Percentiles rank a stretch among this genome's conserved stretches.
Evolutionary conservation across 1,139 yeast species (phyloP).

Genomic region (Taphrina communis): DNA sequence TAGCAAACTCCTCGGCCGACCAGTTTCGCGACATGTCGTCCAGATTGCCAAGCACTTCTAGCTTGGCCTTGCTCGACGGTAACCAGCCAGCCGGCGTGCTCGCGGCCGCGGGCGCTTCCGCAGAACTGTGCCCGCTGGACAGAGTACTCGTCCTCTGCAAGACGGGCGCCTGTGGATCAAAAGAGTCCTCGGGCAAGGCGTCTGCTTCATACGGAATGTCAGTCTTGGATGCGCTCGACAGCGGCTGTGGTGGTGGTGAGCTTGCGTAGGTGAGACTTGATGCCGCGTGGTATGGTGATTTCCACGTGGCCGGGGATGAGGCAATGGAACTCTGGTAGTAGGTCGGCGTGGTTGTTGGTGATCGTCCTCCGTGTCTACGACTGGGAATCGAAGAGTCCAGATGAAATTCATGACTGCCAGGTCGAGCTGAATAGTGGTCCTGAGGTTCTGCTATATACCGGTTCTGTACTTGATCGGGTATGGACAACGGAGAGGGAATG

Average conservation of each 20-base stretch:
- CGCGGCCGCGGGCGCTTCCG: constrained; percentile 9
- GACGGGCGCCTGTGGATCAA: constrained; percentile 16
- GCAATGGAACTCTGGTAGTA: constrained; percentile 21
- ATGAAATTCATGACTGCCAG: neutral
- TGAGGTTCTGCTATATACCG: constrained; percentile 36
- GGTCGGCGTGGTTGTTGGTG: constrained; percentile 7
- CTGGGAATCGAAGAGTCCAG: neutral
- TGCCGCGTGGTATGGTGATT: constrained; percentile 6
- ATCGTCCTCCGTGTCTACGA: neutral
- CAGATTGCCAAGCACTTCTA: constrained; percentile 51
- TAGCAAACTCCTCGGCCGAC: constrained; percentile 51
- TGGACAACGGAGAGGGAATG: constrained; percentile 6
- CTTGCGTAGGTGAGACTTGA: neutral
- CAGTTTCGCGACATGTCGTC: constrained; percentile 51
- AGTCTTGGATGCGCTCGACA: constrained; percentile 18
- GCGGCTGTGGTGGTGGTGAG: constrained; percentile 27
- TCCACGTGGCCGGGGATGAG: constrained; percentile 22
- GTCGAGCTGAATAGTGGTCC: constrained; percentile 17
- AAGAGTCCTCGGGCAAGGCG: constrained; percentile 22
- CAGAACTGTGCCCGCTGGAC: constrained; percentile 18
- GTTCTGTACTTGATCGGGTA: neutral
- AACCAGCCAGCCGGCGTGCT: constrained; percentile 21
- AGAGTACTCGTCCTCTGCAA: constrained; percentile 37
- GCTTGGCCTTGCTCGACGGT: constrained; percentile 42
- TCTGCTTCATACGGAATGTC: constrained; percentile 19